Evolutionary conservation across 169 alveolate genomes (phyloP), one percentile per base, ranked within the genome.

Genomic region (Babesia gibsoni): DNA sequence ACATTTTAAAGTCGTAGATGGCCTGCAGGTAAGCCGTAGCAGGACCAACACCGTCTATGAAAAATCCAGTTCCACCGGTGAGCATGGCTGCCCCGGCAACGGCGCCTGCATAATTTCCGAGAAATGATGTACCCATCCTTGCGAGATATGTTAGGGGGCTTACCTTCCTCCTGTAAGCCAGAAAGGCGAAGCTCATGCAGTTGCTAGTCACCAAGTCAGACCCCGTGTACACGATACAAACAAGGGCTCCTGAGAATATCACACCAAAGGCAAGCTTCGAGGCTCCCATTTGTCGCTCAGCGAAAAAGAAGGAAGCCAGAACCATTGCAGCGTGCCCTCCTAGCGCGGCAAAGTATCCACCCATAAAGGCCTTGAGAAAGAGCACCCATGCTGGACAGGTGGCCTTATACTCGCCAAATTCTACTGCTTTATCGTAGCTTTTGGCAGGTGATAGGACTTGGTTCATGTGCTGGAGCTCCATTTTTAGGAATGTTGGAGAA

Each of bases 151-250:
- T 29, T 20, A 72, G 42, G 14, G 63, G 18, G 0, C 25, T 53
- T 16, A 87, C 20, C 43, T 50, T 45, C 43, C 59, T 58, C 52
- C 68, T 66, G 33, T 43, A 56, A 22, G 69, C 63, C 12, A 84
- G 81, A n/a, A 68, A 43, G 16, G 89, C 74, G 35, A 87, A 85
- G 32, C 72, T 73, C 78, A 83, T 69, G 30, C 89, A 74, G 49
- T 87, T 87, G 53, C 92, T 84, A 2, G 92, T 87, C 50, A 80
- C 81, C n/a, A 87, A 73, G 82, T 87, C 92, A n/a, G 90, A 46
- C 0, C 92, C 92, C 23, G 92, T 82, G 56, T 63, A 83, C 29
- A 87, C 42, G 39, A 87, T 87, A 18, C 84, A 73, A 14, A 82
- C 33, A 59, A 87, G 85, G 3, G 92, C 92, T 18, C 79, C 69